Evolutionary conservation across 768 basidiomycete species (phyloP).

Genomic region (Artomyces pyxidatus): DNA sequence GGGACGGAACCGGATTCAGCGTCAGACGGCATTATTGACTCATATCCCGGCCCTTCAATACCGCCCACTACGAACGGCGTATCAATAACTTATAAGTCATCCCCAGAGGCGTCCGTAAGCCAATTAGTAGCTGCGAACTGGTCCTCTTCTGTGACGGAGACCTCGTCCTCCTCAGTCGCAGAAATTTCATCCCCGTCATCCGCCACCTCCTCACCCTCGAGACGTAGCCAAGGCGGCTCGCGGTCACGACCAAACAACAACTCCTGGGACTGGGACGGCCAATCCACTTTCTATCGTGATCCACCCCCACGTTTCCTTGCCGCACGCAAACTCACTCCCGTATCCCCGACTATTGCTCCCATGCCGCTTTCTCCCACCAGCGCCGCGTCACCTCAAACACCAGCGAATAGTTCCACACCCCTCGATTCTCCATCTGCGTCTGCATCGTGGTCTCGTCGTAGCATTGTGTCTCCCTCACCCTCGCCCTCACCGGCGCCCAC

Average conservation of each 20-base stretch:
- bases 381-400: neutral
- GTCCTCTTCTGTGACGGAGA: neutral
- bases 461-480: neutral
- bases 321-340: neutral
- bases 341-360: neutral
- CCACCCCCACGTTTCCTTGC: neutral
- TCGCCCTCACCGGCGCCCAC: neutral
- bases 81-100: too few relatives aligned
- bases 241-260: neutral
- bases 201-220: neutral
- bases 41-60: too few relatives aligned
- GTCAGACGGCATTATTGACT: neutral
- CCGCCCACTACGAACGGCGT: neutral
- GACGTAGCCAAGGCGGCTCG: neutral
- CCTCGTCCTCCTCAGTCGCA: neutral
- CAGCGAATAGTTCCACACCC: neutral
- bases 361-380: neutral
- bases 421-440: neutral
- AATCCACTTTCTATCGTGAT: constrained; percentile 1
- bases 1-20: neutral
- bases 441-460: too few relatives aligned
- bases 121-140: neutral
- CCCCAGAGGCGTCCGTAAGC: neutral
- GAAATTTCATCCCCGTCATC: neutral
- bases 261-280: constrained; percentile 9